Percentiles rank a stretch among this genome's conserved stretches.
These are phyloP conservation scores for Cryphonectria naterciae DNA, from an alignment of 2,329 filamentous ascomycete genomes.

Conservation along the genomic window DNA sequence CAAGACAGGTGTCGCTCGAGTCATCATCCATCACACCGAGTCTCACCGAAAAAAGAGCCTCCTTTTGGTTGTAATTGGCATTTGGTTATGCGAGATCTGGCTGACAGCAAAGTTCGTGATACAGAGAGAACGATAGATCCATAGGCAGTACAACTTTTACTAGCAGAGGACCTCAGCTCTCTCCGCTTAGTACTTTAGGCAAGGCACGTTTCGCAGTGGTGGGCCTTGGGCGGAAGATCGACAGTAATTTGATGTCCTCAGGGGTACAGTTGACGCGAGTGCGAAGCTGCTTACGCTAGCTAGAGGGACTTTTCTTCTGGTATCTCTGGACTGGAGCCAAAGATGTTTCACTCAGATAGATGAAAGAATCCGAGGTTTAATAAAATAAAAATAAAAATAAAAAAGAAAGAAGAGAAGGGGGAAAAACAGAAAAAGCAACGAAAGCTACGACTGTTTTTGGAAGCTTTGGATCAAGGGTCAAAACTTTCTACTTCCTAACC, in stretches of 20 bases:
- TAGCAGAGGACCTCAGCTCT: not conserved
- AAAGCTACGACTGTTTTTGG: not conserved
- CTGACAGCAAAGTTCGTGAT: too few species aligned
- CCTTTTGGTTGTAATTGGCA: not conserved
- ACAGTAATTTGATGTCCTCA: not conserved
- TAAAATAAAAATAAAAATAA: not conserved
- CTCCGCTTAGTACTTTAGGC: not conserved
- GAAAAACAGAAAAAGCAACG: not conserved
- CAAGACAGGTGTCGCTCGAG: not conserved
- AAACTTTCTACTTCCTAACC: not conserved
- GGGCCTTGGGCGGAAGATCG: slow-evolving; percentile 4
- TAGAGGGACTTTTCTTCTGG: not conserved
- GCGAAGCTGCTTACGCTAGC: not conserved
- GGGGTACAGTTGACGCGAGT: not conserved
- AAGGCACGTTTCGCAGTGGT: slow-evolving; percentile 11
- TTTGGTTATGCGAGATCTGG: not conserved
- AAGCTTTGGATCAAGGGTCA: too few species aligned
- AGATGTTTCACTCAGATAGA: not conserved
- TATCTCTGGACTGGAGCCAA: not conserved
- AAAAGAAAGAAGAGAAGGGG: not conserved
- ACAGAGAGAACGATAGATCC: too few species aligned
- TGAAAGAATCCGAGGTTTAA: not conserved
- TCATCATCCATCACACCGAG: not conserved
- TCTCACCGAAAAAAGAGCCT: not conserved
- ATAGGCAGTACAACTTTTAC: too few species aligned